Evolutionary conservation across 208 protist genomes (phyloP), one percentile per base, ranked within the genome.

Genomic region (Wallacemonas sp.): DNA sequence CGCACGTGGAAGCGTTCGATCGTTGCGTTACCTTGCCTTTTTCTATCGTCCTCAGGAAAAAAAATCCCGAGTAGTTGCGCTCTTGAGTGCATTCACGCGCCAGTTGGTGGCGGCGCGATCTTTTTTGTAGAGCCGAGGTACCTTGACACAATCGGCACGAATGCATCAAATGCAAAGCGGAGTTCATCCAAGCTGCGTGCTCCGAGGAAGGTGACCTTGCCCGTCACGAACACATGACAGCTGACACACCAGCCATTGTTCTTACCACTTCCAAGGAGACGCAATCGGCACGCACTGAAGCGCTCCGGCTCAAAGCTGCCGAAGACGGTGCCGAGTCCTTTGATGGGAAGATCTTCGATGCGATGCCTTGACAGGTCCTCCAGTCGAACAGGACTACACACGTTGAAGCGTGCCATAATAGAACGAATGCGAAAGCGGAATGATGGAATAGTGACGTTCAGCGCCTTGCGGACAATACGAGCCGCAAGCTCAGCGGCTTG

Each of bases 251-350:
- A 96, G 34, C 66, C 47, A 45, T 95, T 95, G 5, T 63, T 54
- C 14, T 41, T 24, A 2, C 83, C 84, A 49, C 72, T 84, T 15
- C 90, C 87, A 1, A 77, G 30, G 1, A 96, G 74, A 21, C 83
- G 80, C 17, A 96, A 51, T 8, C 87, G 70, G 45, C 87, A 93
- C n/a, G 80, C 90, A 68, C 78, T 86, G 59, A 93, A 92, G 19
- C 87, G 79, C 72, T 96, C 87, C 12, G 90, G 90, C 60, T 96
- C 90, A 67, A 91, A 96, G 72, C 77, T 90, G 56, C 79, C 80
- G 38, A 80, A 79, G 22, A 93, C 69, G 31, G 47, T 55, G 21
- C 71, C 68, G 26, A 90, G 64, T 21, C 84, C 84, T 1, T 49
- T 2, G 45, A 67, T 44, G 44, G 58, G 56, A n/a, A 66, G 55